Percentiles rank a stretch among this genome's conserved stretches.
Evolutionary conservation across 495 filamentous ascomycete species (phyloP).

Genomic region (Penicillium samsonianum): DNA sequence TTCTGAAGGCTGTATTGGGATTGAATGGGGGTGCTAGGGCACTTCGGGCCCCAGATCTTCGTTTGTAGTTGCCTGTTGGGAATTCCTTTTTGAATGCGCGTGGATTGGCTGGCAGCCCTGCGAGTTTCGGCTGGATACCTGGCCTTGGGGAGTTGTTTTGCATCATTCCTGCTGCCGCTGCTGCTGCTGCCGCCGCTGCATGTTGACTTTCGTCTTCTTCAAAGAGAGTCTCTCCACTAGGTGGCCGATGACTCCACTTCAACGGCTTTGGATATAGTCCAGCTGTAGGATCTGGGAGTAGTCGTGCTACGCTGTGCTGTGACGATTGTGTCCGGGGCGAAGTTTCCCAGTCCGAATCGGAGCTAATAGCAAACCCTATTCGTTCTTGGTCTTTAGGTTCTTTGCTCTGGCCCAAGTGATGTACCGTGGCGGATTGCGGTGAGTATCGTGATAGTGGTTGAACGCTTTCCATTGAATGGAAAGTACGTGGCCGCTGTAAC

Average conservation of each 20-base stretch:
- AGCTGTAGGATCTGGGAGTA: slow-evolving; percentile 29
- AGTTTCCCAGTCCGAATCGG: slow-evolving; percentile 33
- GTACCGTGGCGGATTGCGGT: slow-evolving; percentile 22
- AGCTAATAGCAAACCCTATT: slow-evolving; percentile 34
- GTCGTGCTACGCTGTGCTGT: slow-evolving; percentile 37
- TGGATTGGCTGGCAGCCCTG: slow-evolving; percentile 44
- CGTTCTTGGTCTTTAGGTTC: slow-evolving; percentile 16
- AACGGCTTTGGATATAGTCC: slow-evolving; percentile 43
- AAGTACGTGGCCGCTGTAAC: slow-evolving; percentile 14
- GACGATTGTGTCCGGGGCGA: slow-evolving; percentile 33
- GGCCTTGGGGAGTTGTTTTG: slow-evolving; percentile 9
- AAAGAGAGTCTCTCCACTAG: slow-evolving; percentile 40
- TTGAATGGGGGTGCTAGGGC: slow-evolving; percentile 8
- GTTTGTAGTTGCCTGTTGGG: slow-evolving; percentile 20
- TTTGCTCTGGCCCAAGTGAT: slow-evolving; percentile 10
- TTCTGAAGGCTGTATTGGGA: not conserved
- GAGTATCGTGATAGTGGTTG: slow-evolving; percentile 19
- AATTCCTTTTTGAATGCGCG: slow-evolving; percentile 38
- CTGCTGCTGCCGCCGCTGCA: not conserved
- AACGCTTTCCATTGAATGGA: slow-evolving; percentile 6
- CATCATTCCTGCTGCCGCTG: not conserved
- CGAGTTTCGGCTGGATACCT: slow-evolving; percentile 14
- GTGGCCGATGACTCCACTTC: slow-evolving; percentile 37
- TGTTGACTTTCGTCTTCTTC: slow-evolving; percentile 39
- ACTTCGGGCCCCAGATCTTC: slow-evolving; percentile 1